These are phyloP conservation scores for Hericium rajendrae DNA, from an alignment of 768 basidiomycete genomes.

Conservation along the genomic window DNA sequence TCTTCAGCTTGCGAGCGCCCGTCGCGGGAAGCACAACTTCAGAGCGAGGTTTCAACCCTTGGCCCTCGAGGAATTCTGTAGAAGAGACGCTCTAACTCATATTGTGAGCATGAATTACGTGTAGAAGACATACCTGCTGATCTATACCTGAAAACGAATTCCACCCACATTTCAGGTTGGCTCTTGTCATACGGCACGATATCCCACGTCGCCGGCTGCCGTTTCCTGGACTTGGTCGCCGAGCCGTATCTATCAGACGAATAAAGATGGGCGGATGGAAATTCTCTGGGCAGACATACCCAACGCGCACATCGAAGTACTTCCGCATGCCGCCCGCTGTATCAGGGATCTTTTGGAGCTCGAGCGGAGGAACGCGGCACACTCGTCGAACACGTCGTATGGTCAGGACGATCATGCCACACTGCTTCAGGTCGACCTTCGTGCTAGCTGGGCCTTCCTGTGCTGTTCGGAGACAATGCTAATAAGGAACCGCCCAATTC, in stretches of 20 bases:
- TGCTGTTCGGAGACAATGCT: not conserved
- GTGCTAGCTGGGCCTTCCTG: conserved; percentile 1
- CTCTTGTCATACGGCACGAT: conserved; percentile 37
- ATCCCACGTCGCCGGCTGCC: conserved; percentile 43
- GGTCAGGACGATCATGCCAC: conserved; percentile 1
- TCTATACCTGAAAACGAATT: conserved; percentile 61
- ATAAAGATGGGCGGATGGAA: conserved; percentile 16
- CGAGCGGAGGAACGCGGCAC: not conserved
- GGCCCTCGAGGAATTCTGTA: not conserved
- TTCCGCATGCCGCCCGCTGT: not conserved
- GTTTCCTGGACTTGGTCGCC: conserved; percentile 19
- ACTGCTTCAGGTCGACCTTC: not conserved
- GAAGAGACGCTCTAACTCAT: not conserved
- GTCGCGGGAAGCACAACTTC: too few relatives aligned
- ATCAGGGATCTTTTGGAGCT: not conserved
- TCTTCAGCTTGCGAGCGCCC: too few relatives aligned
- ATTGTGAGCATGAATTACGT: not conserved
- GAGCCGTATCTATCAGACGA: conserved; percentile 37
- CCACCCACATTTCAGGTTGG: conserved; percentile 38
- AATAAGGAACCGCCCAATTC: not conserved
- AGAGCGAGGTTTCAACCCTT: not conserved
- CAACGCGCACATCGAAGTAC: not conserved
- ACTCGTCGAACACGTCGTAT: conserved; percentile 1
- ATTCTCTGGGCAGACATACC: not conserved
- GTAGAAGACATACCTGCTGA: conserved; percentile 30